Evolutionary conservation across 2,329 filamentous ascomycete genomes (phyloP).

Genomic region (Pyrenochaeta sp.): DNA sequence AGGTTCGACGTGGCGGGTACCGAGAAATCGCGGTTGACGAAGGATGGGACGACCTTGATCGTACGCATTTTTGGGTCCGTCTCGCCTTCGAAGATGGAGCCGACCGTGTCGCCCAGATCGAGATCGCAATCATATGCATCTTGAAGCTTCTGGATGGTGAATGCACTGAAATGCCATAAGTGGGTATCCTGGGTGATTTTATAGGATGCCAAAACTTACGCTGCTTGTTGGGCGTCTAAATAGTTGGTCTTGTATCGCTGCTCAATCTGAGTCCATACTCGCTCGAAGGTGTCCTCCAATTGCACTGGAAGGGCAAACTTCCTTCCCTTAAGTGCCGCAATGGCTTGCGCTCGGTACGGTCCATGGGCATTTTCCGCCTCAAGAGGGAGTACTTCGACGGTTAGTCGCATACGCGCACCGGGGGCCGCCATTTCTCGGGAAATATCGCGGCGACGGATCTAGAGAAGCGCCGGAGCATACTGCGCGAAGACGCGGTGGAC

Average conservation of each 20-base stretch:
- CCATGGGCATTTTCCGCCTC: constrained; percentile 32
- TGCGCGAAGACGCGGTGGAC: neutral
- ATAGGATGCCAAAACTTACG: constrained; percentile 17
- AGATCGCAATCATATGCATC: constrained; percentile 49
- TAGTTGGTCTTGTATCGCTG: constrained; percentile 48
- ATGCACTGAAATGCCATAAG: constrained; percentile 27
- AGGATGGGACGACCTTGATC: constrained; percentile 43
- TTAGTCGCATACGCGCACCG: constrained; percentile 37
- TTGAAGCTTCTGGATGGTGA: constrained; percentile 48
- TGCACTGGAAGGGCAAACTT: constrained; percentile 47
- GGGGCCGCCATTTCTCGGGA: constrained; percentile 16
- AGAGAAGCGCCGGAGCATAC: neutral
- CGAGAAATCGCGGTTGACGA: constrained; percentile 42
- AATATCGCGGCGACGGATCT: neutral
- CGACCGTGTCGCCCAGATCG: constrained; percentile 46
- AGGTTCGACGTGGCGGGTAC: constrained; percentile 43
- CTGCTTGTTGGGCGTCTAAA: constrained; percentile 29
- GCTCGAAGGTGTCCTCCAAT: constrained; percentile 37
- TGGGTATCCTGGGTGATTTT: neutral
- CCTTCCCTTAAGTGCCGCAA: constrained; percentile 40
- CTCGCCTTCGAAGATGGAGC: constrained; percentile 44
- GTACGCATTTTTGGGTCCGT: constrained; percentile 33
- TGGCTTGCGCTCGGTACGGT: constrained; percentile 20
- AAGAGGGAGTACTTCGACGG: constrained; percentile 39
- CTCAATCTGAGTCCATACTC: constrained; percentile 42